These are phyloP conservation scores for Lentinula sp. DNA, from an alignment of 768 basidiomycete genomes.

Conservation along the genomic window DNA sequence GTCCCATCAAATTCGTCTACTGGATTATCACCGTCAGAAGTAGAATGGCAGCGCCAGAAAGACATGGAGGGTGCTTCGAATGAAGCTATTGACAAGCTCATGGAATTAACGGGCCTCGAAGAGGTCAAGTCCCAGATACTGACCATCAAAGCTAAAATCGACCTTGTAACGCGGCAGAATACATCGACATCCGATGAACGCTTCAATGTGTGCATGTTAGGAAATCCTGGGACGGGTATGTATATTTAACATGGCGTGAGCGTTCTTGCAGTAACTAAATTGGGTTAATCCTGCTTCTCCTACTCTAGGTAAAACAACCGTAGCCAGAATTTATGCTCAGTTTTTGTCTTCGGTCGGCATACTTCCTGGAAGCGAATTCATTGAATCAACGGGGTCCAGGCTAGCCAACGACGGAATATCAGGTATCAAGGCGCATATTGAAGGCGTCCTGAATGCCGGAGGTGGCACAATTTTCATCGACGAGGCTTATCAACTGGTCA, in stretches of 20 bases:
- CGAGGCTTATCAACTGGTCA: conserved; percentile 64
- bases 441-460: conserved; percentile 35
- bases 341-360: conserved; percentile 52
- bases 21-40: conserved; percentile 20
- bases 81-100: conserved; percentile 54
- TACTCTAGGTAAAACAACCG: conserved; percentile 58
- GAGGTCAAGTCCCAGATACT: conserved; percentile 57
- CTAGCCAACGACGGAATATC: conserved; percentile 52
- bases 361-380: conserved; percentile 45
- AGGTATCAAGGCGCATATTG: conserved; percentile 44
- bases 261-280: neutral
- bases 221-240: conserved; percentile 72
- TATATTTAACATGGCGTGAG: neutral
- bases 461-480: conserved; percentile 68
- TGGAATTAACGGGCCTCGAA: conserved; percentile 68
- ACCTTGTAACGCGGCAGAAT: conserved; percentile 45
- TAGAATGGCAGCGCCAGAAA: conserved; percentile 58
- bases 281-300: neutral
- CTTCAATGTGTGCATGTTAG: conserved; percentile 58
- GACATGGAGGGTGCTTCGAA: conserved; percentile 44
- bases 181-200: conserved; percentile 47
- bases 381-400: conserved; percentile 60
- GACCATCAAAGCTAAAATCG: conserved; percentile 52
- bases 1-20: neutral
- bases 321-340: conserved; percentile 57